phyloP scores from a whole-genome alignment of 495 filamentous ascomycete genomes.

The Penicillium diatomitis region DNA sequence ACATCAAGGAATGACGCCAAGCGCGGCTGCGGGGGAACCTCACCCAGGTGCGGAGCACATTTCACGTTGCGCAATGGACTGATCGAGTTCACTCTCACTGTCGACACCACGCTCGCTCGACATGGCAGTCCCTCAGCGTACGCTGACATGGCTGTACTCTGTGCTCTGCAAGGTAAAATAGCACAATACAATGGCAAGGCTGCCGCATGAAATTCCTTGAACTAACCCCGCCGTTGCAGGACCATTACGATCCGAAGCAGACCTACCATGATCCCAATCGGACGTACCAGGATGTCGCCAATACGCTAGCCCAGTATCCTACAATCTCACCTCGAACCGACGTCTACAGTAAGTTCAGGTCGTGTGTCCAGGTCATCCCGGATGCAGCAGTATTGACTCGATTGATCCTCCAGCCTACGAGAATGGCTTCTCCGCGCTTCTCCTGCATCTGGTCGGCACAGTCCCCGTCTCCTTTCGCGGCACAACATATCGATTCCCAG shows the following conservation, averaged over 20 bases:
- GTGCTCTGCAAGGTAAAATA: conserved; percentile 63
- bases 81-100: background rate
- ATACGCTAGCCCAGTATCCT: conserved; percentile 70
- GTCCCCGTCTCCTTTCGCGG: conserved; percentile 84
- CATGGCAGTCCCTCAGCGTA: conserved; percentile 78
- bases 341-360: conserved; percentile 66
- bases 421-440: conserved; percentile 75
- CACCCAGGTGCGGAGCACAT: conserved; percentile 10
- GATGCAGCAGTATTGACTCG: background rate
- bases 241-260: conserved; percentile 83
- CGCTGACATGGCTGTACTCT: conserved; percentile 91
- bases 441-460: conserved; percentile 79
- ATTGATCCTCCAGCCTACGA: conserved; percentile 59
- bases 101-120: conserved; percentile 9
- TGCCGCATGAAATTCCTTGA: background rate
- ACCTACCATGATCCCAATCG: conserved; percentile 88
- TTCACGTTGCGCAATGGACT: conserved; percentile 1
- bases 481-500: conserved; percentile 80
- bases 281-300: conserved; percentile 84
- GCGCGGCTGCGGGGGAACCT: conserved; percentile 17
- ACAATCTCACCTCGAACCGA: conserved; percentile 85
- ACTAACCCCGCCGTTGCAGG: conserved; percentile 39
- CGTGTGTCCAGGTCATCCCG: too few relatives aligned
- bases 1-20: conserved; percentile 4
- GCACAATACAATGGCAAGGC: background rate